These are phyloP conservation scores for Beauveria brongniartii DNA, from an alignment of 2,329 filamentous ascomycete species.

Conservation along the genomic window DNA sequence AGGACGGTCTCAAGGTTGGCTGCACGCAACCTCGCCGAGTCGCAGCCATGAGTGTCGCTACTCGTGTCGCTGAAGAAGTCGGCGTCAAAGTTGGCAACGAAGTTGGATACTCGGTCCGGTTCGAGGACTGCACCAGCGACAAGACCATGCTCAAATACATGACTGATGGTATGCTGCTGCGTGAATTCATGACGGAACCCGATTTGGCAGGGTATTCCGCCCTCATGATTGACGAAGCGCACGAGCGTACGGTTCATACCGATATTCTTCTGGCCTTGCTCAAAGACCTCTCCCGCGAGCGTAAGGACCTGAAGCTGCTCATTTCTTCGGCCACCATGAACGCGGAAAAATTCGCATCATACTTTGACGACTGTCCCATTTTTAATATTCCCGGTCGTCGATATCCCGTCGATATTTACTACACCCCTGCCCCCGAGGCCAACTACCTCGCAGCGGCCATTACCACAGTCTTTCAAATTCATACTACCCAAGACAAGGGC, in stretches of 20 bases:
- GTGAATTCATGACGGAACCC: constrained; percentile 85
- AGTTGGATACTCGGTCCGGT: constrained; percentile 90
- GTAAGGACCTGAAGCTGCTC: constrained; percentile 80
- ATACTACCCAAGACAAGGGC: constrained; percentile 74
- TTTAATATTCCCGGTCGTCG: constrained; percentile 88
- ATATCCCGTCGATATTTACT: constrained; percentile 87
- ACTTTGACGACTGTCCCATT: constrained; percentile 87
- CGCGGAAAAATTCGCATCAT: constrained; percentile 82
- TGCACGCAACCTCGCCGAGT: constrained; percentile 94
- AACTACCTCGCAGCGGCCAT: constrained; percentile 90
- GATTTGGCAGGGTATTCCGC: constrained; percentile 75
- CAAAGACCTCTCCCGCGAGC: constrained; percentile 76
- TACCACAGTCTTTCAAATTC: constrained; percentile 91
- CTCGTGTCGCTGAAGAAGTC: constrained; percentile 90
- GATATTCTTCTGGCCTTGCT: constrained; percentile 83
- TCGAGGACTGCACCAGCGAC: constrained; percentile 85
- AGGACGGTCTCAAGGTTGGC: constrained; percentile 74
- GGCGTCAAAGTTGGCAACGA: constrained; percentile 83
- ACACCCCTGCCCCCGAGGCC: constrained; percentile 82
- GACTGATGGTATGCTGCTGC: constrained; percentile 91
- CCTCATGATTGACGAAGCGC: constrained; percentile 95
- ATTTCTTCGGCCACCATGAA: constrained; percentile 95
- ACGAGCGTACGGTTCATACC: constrained; percentile 85
- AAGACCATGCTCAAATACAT: constrained; percentile 93
- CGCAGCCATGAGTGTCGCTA: constrained; percentile 95